A percentile compares a stretch with the other conserved stretches of the same genome.
Evolutionary conservation across 192 early-diverging fungal genomes (phyloP).

Genomic region (Mortierella alpina): DNA sequence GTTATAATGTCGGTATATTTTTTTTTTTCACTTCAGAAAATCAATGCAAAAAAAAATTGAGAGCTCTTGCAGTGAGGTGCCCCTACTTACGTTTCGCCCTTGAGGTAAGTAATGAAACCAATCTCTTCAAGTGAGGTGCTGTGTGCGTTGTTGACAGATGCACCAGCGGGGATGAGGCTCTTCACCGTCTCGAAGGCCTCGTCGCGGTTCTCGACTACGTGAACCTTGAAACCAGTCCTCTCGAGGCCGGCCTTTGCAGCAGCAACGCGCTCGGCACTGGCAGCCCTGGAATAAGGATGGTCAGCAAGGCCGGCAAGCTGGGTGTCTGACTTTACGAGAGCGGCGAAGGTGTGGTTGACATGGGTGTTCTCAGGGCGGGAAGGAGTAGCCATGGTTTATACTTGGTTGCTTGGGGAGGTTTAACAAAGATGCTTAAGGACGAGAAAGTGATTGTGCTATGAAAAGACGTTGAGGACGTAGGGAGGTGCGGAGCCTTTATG

Average conservation of each 20-base stretch:
- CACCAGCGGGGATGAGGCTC: slow-evolving; percentile 41
- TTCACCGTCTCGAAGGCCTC: slow-evolving; percentile 47
- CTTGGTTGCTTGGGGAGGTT: not conserved
- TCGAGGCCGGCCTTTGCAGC: slow-evolving; percentile 38
- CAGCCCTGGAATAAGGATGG: slow-evolving; percentile 18
- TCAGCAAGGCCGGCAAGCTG: slow-evolving; percentile 20
- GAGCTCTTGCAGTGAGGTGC: not conserved
- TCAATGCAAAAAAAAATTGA: not conserved
- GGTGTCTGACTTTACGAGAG: slow-evolving; percentile 20
- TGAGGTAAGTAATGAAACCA: slow-evolving; percentile 52
- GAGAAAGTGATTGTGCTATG: not conserved
- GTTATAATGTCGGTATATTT: too few relatives aligned
- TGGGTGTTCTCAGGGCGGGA: slow-evolving; percentile 23
- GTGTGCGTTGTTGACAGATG: slow-evolving; percentile 48
- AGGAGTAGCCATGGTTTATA: not conserved
- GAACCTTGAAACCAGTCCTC: slow-evolving; percentile 31
- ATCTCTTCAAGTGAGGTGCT: slow-evolving; percentile 50
- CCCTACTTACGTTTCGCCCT: slow-evolving; percentile 23
- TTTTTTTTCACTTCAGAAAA: too few relatives aligned
- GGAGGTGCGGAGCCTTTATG: too few relatives aligned
- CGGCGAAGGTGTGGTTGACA: slow-evolving; percentile 31
- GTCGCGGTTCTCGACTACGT: slow-evolving; percentile 15
- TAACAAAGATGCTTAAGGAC: not conserved
- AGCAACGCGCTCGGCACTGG: slow-evolving; percentile 9
- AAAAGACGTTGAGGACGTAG: too few relatives aligned